phyloP scores from a whole-genome alignment of 306 rosid genomes.

The Corylus americana region DNA sequence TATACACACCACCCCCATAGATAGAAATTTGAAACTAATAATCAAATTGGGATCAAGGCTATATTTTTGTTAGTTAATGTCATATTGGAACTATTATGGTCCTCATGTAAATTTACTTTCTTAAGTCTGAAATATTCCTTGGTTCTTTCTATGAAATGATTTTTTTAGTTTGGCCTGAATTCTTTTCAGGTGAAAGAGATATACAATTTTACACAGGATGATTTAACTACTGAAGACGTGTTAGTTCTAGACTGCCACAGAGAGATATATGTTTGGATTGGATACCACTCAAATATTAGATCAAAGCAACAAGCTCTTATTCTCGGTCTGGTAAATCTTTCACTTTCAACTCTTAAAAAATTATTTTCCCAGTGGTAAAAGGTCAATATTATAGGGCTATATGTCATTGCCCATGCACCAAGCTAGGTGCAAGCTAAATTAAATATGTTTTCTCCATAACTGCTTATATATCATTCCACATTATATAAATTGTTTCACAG shows the following conservation, averaged over 20 bases:
- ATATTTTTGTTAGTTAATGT: background rate
- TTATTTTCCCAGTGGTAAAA: background rate
- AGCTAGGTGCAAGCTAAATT: background rate
- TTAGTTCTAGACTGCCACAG: slow-evolving; percentile 79
- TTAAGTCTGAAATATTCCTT: background rate
- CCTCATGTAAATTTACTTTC: background rate
- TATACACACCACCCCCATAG: background rate
- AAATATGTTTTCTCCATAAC: background rate
- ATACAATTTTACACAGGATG: slow-evolving; percentile 90
- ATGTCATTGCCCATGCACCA: background rate
- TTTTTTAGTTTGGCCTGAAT: slow-evolving; percentile 26
- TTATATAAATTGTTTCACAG: background rate
- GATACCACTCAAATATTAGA: slow-evolving; percentile 66
- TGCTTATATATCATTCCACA: background rate
- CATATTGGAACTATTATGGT: background rate
- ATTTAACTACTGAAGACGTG: slow-evolving; percentile 84
- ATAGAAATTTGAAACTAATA: background rate
- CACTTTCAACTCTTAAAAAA: background rate
- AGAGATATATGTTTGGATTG: slow-evolving; percentile 91
- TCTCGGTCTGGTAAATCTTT: slow-evolving; percentile 65
- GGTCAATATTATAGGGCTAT: background rate
- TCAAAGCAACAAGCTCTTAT: slow-evolving; percentile 83
- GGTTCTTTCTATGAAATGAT: slow-evolving; percentile 5
- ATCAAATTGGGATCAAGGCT: background rate
- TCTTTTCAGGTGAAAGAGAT: slow-evolving; percentile 83